Evolutionary conservation across 345 rosid genomes (phyloP), one percentile per base, ranked within the genome.

Genomic region (Trapa bicornis): DNA sequence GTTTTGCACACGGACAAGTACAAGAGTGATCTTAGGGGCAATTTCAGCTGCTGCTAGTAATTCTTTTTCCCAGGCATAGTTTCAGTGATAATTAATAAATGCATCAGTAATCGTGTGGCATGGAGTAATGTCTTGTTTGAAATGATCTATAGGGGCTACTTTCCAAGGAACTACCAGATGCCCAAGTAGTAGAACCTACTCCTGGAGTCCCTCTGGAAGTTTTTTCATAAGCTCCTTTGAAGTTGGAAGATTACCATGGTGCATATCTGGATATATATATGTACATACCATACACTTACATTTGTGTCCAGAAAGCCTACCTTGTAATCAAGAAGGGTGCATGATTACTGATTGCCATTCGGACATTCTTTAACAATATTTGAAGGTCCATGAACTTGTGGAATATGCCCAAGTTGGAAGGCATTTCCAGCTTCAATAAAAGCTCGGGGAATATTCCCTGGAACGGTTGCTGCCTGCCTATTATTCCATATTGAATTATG

Each of bases 171-270:
- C 65, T 88, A 41, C 92, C 97, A 45, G 77, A 77, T 65, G 86
- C 93, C 70, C 80, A 73, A 74, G 84, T 86, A 38, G 75, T 85
- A 69, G 96, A 84, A 74, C 92, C 93, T 41, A 77, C 67, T 10
- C 87, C 92, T 43, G 98, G 97, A 5, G 83, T 79, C 15, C 85
- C 98, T 4, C 70, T 93, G 17, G 83, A 80, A 75, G 73, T 90
- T 69, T 71, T 39, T 11, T 16, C 22, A 0, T 29, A 54, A 54
- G 35, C 11, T 54, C 54, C 22, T 1, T 11, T 13, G 17, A 4
- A 13, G 54, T 2, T 50, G 29, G 29, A 22, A 22, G 29, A 17
- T 45, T 2, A 3, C 53, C n/a, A 22, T 0, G 22, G 60, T 54
- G 35, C 32, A 1, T n/a, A 22, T 22, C n/a, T n/a, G 10, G n/a